These are phyloP conservation scores for Aspergillus spinulosporus DNA, from an alignment of 2,329 filamentous ascomycete genomes.

Conservation along the genomic window DNA sequence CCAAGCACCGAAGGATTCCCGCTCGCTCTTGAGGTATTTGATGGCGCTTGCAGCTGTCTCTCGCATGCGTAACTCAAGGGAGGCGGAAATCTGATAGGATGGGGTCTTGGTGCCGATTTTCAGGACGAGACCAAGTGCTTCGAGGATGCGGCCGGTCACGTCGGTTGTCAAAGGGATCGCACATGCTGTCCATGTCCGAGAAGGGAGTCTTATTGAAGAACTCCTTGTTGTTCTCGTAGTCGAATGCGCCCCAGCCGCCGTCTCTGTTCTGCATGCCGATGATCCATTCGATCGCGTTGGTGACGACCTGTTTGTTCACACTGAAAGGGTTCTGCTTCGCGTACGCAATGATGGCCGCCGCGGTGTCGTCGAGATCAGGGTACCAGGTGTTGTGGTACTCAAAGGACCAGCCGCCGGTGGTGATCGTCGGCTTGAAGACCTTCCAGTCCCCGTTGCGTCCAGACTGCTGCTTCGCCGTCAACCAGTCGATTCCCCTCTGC, in stretches of 20 bases:
- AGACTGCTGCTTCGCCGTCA: constrained; percentile 26
- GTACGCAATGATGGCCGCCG: constrained; percentile 31
- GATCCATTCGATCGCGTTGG: constrained; percentile 28
- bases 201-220: constrained; percentile 41
- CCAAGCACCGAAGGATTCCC: constrained; percentile 33
- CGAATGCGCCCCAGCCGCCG: constrained; percentile 42
- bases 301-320: constrained; percentile 11
- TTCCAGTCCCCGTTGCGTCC: constrained; percentile 32
- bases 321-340: constrained; percentile 24
- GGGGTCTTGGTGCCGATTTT: background rate
- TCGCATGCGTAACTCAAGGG: constrained; percentile 9
- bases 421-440: constrained; percentile 24
- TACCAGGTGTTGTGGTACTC: constrained; percentile 36
- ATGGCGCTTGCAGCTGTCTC: constrained; percentile 21
- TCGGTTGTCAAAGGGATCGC: constrained; percentile 36
- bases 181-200: constrained; percentile 38
- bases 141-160: constrained; percentile 36
- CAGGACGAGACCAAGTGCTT: constrained; percentile 32
- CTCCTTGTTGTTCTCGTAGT: constrained; percentile 34
- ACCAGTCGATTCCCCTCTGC: constrained; percentile 16
- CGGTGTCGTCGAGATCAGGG: constrained; percentile 39
- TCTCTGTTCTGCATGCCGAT: constrained; percentile 41
- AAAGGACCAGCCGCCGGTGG: constrained; percentile 33
- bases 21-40: constrained; percentile 25
- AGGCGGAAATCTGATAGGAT: background rate